Conservation (phyloP, 2,329 filamentous ascomycete species). For the Sclerotinia borealis region DNA sequence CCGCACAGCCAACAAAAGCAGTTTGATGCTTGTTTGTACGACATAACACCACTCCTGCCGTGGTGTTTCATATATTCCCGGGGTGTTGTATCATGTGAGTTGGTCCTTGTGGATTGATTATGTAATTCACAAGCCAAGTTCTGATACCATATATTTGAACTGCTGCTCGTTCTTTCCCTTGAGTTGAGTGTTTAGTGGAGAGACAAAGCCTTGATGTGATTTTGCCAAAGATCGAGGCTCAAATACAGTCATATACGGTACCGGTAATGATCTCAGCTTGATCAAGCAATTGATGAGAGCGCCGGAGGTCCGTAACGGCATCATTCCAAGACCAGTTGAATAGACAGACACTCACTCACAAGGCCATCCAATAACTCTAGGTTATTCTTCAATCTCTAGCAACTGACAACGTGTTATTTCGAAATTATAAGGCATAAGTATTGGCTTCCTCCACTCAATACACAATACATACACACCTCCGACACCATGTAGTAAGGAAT, state of each 20-base stretch:
- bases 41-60: not conserved
- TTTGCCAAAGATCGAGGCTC: not conserved
- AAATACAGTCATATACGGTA: not conserved
- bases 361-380: not conserved
- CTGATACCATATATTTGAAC: too few relatives aligned
- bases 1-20: not conserved
- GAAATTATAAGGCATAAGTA: not conserved
- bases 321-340: too few relatives aligned
- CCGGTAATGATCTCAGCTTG: not conserved
- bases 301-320: not conserved
- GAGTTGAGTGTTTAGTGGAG: not conserved
- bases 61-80: not conserved
- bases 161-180: not conserved
- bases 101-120: not conserved
- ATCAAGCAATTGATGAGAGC: not conserved
- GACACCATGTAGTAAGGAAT: not conserved
- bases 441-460: too few relatives aligned
- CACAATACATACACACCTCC: not conserved
- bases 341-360: not conserved
- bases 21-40: constrained; percentile 1
- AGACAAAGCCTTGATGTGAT: not conserved
- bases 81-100: not conserved
- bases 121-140: too few relatives aligned
- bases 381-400: not conserved
- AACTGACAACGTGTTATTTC: not conserved